Base-by-base conservation (phyloP, 495 filamentous ascomycete genomes). In the Chaetomium tenue region DNA sequence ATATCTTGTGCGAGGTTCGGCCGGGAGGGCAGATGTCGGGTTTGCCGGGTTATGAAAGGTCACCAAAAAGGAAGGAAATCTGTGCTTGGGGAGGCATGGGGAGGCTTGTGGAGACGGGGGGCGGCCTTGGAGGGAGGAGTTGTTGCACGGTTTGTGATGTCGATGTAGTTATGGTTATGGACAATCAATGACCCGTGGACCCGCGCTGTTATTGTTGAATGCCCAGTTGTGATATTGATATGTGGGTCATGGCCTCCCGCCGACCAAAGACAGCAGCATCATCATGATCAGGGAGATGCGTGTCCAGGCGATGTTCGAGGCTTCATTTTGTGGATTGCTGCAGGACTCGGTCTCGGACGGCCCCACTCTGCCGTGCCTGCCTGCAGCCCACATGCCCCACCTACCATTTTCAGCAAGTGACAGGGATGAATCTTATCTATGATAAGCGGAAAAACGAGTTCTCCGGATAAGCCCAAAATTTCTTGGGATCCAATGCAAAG, bases 401-500 rank as follows among this genome's bases (percentile, higher is more conserved):
- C 42, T 68, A 26, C 66, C 66, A 3, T 2, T 44, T 64, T 26
- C 33, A 28, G 50, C 26, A 60, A 33, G 23, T 61, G 33, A 33
- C 61, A 64, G 23, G 61, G 57, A 18, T 56, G 11, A 22, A 51
- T 53, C n/a, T 48, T 33, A 47, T 28, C 62, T 26, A 18, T 63
- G 72, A 70, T 70, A 68, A 68, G 61, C 61, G 58, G 66, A 61
- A 65, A 68, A 68, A 65, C n/a, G 18, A 54, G 53, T 8, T 22
- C 46, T 55, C 63, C 58, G 46, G 26, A 52, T 56, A 64, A 64
- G 63, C 56, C 61, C 68, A 73, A 58, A 73, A 73, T 67, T 72
- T 73, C 60, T 60, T 61, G 67, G 65, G 39, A 33, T 0, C 2
- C 20, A 42, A 20, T 18, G 25, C 37, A 12, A 37, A 59, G 60